Percentiles rank a stretch among this genome's conserved stretches.
phyloP scores from a whole-genome alignment of 345 rosid species.

The Reutealis trisperma region DNA sequence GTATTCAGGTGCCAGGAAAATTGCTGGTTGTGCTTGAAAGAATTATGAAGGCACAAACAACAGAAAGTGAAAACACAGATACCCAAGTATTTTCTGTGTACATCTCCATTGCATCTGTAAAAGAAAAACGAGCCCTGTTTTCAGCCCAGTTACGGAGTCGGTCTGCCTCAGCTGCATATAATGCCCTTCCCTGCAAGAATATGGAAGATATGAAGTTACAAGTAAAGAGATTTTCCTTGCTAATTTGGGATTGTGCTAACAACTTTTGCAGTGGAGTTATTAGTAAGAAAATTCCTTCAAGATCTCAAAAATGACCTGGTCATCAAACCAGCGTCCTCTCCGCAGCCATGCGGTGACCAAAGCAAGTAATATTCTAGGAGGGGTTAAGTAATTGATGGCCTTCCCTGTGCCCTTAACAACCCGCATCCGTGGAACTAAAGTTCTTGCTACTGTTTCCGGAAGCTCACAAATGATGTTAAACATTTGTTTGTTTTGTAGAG shows the following conservation, averaged over 20 bases:
- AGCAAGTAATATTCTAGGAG: constrained; percentile 92
- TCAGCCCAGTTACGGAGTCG: constrained; percentile 90
- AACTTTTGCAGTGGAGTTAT: background rate
- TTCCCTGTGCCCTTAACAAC: constrained; percentile 84
- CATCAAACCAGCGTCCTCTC: constrained; percentile 94
- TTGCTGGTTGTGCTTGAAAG: constrained; percentile 61
- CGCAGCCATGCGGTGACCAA: constrained; percentile 89
- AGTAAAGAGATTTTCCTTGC: background rate
- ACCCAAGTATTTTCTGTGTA: constrained; percentile 89
- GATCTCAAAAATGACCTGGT: constrained; percentile 54
- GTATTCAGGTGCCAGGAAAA: constrained; percentile 58
- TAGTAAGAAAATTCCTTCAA: background rate
- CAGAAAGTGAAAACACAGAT: constrained; percentile 89
- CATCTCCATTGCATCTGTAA: constrained; percentile 95
- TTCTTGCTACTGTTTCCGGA: constrained; percentile 95
- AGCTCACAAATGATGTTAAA: constrained; percentile 92
- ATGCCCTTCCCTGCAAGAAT: constrained; percentile 65
- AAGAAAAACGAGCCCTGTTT: constrained; percentile 73
- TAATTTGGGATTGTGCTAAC: background rate
- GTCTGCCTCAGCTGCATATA: constrained; percentile 91
- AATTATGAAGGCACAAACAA: constrained; percentile 90
- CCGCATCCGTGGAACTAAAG: constrained; percentile 84
- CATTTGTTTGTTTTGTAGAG: constrained; percentile 75
- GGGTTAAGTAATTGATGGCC: constrained; percentile 76
- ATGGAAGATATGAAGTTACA: too few species aligned